These are phyloP conservation scores for Polyrhizophydium stewartii DNA, from an alignment of 371 early-diverging fungal genomes.

Conservation along the genomic window DNA sequence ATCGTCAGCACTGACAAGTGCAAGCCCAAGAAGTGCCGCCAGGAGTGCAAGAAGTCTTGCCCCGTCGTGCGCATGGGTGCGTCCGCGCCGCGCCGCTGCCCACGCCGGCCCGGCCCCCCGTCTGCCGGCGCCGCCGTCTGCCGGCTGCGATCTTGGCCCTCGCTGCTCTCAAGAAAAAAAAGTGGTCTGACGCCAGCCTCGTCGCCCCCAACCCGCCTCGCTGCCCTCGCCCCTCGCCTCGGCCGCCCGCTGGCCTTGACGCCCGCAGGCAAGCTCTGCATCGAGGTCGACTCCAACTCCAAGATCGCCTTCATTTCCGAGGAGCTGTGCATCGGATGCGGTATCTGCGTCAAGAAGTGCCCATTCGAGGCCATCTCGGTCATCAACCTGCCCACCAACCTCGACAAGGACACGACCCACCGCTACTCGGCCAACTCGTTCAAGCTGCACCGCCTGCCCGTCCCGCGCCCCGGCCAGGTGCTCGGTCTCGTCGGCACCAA, in stretches of 20 bases:
- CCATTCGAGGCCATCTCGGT: slow-evolving; percentile 99
- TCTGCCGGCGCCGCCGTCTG: neutral
- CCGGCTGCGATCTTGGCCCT: neutral
- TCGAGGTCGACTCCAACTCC: slow-evolving; percentile 79
- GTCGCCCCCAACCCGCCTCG: neutral
- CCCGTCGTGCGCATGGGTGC: slow-evolving; percentile 82
- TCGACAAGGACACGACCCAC: slow-evolving; percentile 96
- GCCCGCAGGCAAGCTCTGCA: slow-evolving; percentile 88
- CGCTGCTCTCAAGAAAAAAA: too few relatives aligned
- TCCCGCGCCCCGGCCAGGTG: slow-evolving; percentile 97
- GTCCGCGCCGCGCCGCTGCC: slow-evolving; percentile 1
- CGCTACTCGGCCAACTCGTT: slow-evolving; percentile 98
- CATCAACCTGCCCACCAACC: slow-evolving; percentile 98
- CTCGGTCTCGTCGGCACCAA: slow-evolving; percentile 99
- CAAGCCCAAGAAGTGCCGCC: slow-evolving; percentile 98
- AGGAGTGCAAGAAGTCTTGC: slow-evolving; percentile 94
- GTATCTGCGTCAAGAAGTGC: slow-evolving; percentile 99
- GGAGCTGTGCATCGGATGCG: slow-evolving; percentile 98
- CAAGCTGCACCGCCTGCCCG: slow-evolving; percentile 98
- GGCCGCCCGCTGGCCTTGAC: too few relatives aligned
- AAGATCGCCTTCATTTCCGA: slow-evolving; percentile 96
- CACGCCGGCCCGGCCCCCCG: too few relatives aligned
- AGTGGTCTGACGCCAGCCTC: too few relatives aligned
- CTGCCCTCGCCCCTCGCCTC: too few relatives aligned
- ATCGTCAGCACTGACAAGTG: slow-evolving; percentile 97